Conservation (phyloP, 768 basidiomycete genomes). For the Sarcodon aspratus region DNA sequence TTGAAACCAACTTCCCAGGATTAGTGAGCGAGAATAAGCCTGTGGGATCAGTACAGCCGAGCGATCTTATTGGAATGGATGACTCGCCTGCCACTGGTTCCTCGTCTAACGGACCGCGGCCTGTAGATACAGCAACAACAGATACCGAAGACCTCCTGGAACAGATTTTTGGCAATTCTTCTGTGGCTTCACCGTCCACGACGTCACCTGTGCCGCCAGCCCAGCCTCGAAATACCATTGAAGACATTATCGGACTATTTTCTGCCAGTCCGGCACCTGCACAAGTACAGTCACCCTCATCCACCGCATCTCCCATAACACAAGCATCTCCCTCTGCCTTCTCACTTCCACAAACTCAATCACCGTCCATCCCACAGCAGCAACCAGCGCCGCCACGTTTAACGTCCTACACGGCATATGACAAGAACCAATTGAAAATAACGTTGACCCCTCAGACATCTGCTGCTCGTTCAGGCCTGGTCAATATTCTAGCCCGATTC, state of each 20-base stretch:
- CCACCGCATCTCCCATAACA: conserved; percentile 4
- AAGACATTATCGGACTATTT: conserved; percentile 90
- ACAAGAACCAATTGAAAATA: conserved; percentile 83
- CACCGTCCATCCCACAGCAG: conserved; percentile 18
- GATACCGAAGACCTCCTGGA: conserved; percentile 82
- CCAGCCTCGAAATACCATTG: conserved; percentile 49
- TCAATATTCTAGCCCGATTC: conserved; percentile 87
- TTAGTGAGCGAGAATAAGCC: conserved; percentile 78
- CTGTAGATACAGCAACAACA: conserved; percentile 25
- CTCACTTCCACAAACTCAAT: conserved; percentile 26
- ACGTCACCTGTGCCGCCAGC: conserved; percentile 27
- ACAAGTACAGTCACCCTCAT: conserved; percentile 11
- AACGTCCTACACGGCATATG: conserved; percentile 77
- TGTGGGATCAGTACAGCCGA: conserved; percentile 81
- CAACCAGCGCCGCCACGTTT: conserved; percentile 38
- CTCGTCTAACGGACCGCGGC: conserved; percentile 27
- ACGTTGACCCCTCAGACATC: conserved; percentile 84
- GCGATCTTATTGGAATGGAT: conserved; percentile 71
- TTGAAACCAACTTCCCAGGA: not conserved
- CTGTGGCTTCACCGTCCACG: conserved; percentile 20
- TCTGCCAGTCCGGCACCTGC: conserved; percentile 14
- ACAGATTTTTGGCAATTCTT: conserved; percentile 74
- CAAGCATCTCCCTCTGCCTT: conserved; percentile 19
- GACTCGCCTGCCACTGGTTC: conserved; percentile 38
- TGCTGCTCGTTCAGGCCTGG: conserved; percentile 70